Evolutionary conservation across 192 early-diverging fungal genomes (phyloP), one percentile per base, ranked within the genome.

Genomic region (Coemansia sp.): DNA sequence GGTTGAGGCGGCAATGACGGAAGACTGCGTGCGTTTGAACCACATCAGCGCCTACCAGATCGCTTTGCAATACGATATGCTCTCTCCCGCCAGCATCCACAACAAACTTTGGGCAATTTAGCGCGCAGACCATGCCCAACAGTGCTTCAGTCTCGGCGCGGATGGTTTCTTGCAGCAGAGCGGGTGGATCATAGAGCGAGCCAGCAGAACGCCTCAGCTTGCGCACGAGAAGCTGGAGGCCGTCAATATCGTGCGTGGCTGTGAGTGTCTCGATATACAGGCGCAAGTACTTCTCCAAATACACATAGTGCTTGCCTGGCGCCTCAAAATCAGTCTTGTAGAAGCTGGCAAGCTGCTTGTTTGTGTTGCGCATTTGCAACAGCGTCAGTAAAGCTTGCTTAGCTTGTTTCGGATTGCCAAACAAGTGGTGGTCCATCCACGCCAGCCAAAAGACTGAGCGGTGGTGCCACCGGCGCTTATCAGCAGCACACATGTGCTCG

Each of bases 261-360:
- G 58, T 55, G 1, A 75, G 62, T 17, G 55, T 55, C 17, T 64
- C 65, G 3, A 75, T 42, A 21, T 65, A 77, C 4, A 77, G 63
- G 0, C 28, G 42, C 10, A 71, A 46, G 15, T 77, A 77, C 47
- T 77, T 77, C 61, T 77, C 63, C 47, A 77, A 23, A 23, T 77
- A 77, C n/a, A 61, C 38, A 19, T 77, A 77, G 44, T 77, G 74
- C 53, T 70, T 70, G 36, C 74, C 74, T 0, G 74, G 64, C 27
- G 63, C 53, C 39, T 77, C 74, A 50, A 56, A 70, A n/a, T 70
- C 64, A 2, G 74, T 50, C 60, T 77, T 77, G 60, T 77, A 77
- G 40, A 77, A 77, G 21, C 63, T 62, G 9, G 74, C 67, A 8
- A 77, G 63, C 48, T 70, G 68, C 47, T 62, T 70, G 31, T 55